These are phyloP conservation scores for Ophioceras dolichostomum DNA, from an alignment of 2,329 filamentous ascomycete genomes.

Conservation along the genomic window DNA sequence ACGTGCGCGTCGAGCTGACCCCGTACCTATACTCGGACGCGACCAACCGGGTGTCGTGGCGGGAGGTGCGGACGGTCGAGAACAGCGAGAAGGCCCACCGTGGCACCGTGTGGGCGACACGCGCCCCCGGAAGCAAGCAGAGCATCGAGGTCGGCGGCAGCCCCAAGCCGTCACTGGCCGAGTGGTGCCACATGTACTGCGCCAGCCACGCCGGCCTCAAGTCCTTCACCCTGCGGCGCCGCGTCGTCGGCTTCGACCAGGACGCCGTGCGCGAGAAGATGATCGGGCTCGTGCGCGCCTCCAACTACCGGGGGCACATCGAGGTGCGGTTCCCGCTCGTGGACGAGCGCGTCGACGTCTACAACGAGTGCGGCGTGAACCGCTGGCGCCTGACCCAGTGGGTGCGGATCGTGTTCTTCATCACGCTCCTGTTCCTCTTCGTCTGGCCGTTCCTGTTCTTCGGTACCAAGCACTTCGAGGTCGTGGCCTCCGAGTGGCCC, in stretches of 20 bases:
- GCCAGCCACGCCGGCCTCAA: conserved; percentile 45
- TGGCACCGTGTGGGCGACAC: conserved; percentile 45
- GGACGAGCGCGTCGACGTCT: conserved; percentile 46
- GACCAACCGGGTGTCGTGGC: conserved; percentile 24
- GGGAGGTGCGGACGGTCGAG: conserved; percentile 35
- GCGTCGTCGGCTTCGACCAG: conserved; percentile 49
- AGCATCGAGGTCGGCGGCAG: conserved; percentile 28
- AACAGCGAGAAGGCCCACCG: conserved; percentile 50
- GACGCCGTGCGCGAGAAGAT: conserved; percentile 37
- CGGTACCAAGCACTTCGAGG: conserved; percentile 54
- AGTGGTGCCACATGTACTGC: conserved; percentile 61
- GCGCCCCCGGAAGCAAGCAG: conserved; percentile 30
- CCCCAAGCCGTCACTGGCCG: conserved; percentile 26
- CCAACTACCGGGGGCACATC: conserved; percentile 55
- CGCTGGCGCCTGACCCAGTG: conserved; percentile 51
- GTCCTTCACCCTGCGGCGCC: conserved; percentile 36
- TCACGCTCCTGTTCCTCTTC: conserved; percentile 57
- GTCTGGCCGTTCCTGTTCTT: conserved; percentile 60
- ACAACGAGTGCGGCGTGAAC: conserved; percentile 50
- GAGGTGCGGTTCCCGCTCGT: conserved; percentile 46
- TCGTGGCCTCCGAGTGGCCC: conserved; percentile 48
- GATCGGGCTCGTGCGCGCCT: conserved; percentile 43
- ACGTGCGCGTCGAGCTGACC: conserved; percentile 45
- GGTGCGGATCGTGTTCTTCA: conserved; percentile 52
- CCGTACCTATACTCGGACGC: conserved; percentile 40